Evolutionary conservation across 176 grass and related monocot genomes (phyloP).

Genomic region (Oryza brachyantha): DNA sequence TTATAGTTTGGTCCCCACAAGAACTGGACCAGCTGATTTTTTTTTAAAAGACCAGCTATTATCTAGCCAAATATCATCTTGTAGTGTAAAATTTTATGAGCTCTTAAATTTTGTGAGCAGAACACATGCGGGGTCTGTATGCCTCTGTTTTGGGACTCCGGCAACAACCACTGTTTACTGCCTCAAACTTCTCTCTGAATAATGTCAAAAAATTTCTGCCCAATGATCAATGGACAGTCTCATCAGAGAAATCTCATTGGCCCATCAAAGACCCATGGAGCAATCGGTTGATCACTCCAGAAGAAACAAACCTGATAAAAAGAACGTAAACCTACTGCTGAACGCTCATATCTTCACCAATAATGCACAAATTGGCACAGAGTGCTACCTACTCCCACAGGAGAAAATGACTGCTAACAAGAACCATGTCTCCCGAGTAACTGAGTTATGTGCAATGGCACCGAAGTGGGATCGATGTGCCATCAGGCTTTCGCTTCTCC

Average conservation of each 20-base stretch:
- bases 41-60: no score
- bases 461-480: slow-evolving; percentile 46
- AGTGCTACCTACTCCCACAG: neutral
- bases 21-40: no score
- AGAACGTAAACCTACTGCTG: neutral
- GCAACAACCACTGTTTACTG: no score
- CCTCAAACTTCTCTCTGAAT: neutral
- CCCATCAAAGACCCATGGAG: neutral
- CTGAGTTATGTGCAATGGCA: slow-evolving; percentile 95
- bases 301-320: neutral
- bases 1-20: no score
- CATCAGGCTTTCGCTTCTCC: slow-evolving; percentile 62
- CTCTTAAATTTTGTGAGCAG: no score
- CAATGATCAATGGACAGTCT: neutral
- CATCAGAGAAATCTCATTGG: neutral
- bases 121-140: no score
- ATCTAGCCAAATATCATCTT: no score
- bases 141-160: no score
- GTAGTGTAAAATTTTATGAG: no score
- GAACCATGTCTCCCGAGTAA: neutral
- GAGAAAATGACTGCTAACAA: neutral
- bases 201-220: neutral
- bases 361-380: neutral
- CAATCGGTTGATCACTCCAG: neutral
- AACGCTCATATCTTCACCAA: slow-evolving; percentile 25